A percentile compares a stretch with the other conserved stretches of the same genome.
phyloP scores from a whole-genome alignment of 2,329 filamentous ascomycete species.

The Alternaria consortialis region DNA sequence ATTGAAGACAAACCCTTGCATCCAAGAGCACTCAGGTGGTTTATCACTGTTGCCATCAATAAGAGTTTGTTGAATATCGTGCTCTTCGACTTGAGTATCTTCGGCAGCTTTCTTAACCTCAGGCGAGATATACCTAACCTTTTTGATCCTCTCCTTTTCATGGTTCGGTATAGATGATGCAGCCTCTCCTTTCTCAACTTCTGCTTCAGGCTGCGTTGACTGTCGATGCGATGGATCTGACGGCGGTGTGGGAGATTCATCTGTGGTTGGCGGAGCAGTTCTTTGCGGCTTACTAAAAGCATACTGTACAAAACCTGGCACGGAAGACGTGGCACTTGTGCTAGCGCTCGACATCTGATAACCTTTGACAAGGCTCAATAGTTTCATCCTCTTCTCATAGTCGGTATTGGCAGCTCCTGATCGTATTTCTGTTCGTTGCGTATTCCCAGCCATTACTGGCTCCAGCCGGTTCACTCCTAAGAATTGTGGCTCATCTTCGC shows the following conservation, averaged over 20 bases:
- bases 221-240: neutral
- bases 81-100: neutral
- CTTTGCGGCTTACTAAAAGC: constrained; percentile 8
- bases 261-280: neutral
- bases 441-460: constrained; percentile 34
- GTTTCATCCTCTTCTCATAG: neutral
- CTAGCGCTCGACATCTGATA: neutral
- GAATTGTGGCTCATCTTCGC: constrained; percentile 15
- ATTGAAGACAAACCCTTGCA: constrained; percentile 34
- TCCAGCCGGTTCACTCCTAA: constrained; percentile 27
- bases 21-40: constrained; percentile 29
- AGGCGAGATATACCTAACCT: neutral
- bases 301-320: neutral
- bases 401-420: constrained; percentile 9
- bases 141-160: neutral
- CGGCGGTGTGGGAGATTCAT: neutral
- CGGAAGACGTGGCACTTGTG: neutral
- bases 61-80: neutral
- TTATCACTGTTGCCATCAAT: neutral
- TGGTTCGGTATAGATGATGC: neutral
- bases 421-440: constrained; percentile 22
- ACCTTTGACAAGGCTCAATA: neutral
- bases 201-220: neutral
- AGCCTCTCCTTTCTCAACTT: neutral
- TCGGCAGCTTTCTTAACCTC: neutral